Evolutionary conservation across 345 rosid species (phyloP).

Genomic region (Arabidopsis suecica): DNA sequence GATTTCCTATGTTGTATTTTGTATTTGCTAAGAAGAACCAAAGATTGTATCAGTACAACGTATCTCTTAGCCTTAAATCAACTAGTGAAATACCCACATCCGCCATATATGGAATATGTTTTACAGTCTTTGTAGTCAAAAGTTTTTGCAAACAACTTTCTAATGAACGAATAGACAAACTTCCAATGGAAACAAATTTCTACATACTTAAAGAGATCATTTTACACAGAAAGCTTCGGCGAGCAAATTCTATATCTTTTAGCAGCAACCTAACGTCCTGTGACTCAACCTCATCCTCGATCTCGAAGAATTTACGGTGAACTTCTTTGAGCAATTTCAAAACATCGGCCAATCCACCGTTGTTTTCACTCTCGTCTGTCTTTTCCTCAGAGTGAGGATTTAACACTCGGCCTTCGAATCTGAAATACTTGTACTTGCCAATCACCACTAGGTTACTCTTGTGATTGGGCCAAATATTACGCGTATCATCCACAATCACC

Average conservation of each 20-base stretch:
- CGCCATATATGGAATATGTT: not conserved
- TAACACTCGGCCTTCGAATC: slow-evolving; percentile 41
- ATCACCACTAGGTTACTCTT: slow-evolving; percentile 27
- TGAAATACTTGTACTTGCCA: slow-evolving; percentile 53
- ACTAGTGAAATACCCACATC: slow-evolving; percentile 5
- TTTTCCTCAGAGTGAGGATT: slow-evolving; percentile 54
- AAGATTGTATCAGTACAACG: slow-evolving; percentile 6
- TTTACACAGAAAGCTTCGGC: not conserved
- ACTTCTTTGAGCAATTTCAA: slow-evolving; percentile 40
- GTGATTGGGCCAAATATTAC: slow-evolving; percentile 24
- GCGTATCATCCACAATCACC: slow-evolving; percentile 37
- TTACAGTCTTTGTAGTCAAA: not conserved
- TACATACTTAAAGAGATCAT: not conserved
- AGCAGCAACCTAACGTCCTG: slow-evolving; percentile 34
- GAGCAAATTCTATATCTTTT: slow-evolving; percentile 6
- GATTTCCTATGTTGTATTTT: too few relatives aligned
- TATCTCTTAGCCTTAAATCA: slow-evolving; percentile 1
- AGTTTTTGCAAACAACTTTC: not conserved
- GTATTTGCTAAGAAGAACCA: not conserved
- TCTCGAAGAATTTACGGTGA: slow-evolving; percentile 25
- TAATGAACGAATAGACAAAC: not conserved
- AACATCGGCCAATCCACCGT: slow-evolving; percentile 50
- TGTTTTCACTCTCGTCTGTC: slow-evolving; percentile 52
- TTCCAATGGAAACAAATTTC: not conserved
- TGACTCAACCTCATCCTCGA: slow-evolving; percentile 21